These are phyloP conservation scores for Pterulicium gracile DNA, from an alignment of 1,284 basidiomycete genomes.

Conservation along the genomic window DNA sequence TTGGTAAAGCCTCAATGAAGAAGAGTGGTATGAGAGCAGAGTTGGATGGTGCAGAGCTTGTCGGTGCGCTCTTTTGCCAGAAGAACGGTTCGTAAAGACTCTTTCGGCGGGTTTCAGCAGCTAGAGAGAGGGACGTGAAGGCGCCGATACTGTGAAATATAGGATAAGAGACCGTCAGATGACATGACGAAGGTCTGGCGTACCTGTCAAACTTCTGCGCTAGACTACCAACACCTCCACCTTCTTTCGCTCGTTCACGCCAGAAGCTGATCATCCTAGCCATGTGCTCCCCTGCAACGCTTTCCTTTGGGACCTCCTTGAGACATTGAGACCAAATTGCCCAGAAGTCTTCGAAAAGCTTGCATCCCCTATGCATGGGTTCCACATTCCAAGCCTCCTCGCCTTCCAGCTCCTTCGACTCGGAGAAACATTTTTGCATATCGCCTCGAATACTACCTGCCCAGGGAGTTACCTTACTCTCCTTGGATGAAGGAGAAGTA, in stretches of 20 bases:
- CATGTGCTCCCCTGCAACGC: conserved; percentile 32
- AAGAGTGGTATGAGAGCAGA: conserved; percentile 55
- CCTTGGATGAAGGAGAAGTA: conserved; percentile 22
- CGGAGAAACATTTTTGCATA: conserved; percentile 31
- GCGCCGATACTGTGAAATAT: conserved; percentile 50
- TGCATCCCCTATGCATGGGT: conserved; percentile 29
- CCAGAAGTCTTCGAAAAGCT: conserved; percentile 40
- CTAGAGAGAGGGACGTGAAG: conserved; percentile 67
- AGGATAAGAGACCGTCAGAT: conserved; percentile 4
- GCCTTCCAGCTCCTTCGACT: conserved; percentile 25
- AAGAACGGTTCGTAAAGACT: conserved; percentile 67
- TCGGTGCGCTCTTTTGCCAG: conserved; percentile 41
- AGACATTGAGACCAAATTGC: conserved; percentile 42
- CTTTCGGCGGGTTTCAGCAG: conserved; percentile 59
- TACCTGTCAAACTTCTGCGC: conserved; percentile 55
- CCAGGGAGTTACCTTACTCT: conserved; percentile 53
- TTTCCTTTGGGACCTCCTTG: conserved; percentile 22
- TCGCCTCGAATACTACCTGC: conserved; percentile 41
- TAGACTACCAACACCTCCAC: conserved; percentile 29
- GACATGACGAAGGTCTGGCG: conserved; percentile 15
- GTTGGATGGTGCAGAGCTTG: conserved; percentile 23
- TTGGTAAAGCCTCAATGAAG: conserved; percentile 64
- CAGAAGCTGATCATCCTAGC: conserved; percentile 42
- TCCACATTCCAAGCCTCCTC: conserved; percentile 33
- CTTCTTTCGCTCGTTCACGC: conserved; percentile 33